A percentile compares a stretch with the other conserved stretches of the same genome.
phyloP scores from a whole-genome alignment of 345 rosid genomes.

The Kernera saxatilis region DNA sequence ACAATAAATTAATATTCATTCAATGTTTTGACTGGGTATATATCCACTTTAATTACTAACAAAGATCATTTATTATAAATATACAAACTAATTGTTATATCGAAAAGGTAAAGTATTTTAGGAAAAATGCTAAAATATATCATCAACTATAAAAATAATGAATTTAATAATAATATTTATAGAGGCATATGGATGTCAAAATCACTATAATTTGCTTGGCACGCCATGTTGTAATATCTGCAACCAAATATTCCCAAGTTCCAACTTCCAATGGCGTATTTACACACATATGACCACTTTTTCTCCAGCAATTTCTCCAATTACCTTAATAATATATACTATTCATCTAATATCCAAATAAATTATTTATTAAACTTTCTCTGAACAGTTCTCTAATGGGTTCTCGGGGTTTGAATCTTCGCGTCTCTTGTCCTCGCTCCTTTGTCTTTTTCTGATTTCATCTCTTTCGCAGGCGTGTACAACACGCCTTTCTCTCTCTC shows the following conservation, averaged over 20 bases:
- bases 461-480: slow-evolving; percentile 11
- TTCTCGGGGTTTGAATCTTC: not conserved
- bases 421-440: not conserved
- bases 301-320: not conserved
- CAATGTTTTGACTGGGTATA: not conserved
- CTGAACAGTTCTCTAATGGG: not conserved
- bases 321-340: not conserved
- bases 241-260: not conserved
- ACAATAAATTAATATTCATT: too few relatives aligned
- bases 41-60: not conserved
- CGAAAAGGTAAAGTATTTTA: not conserved
- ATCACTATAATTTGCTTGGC: slow-evolving; percentile 7
- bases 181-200: slow-evolving; percentile 6
- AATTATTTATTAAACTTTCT: not conserved
- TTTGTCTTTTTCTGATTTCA: slow-evolving; percentile 6
- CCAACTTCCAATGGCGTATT: not conserved
- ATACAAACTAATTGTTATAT: not conserved
- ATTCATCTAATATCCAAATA: not conserved
- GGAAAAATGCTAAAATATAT: not conserved
- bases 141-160: not conserved
- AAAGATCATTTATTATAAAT: not conserved
- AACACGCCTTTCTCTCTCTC: slow-evolving; percentile 12
- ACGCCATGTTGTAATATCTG: slow-evolving; percentile 8
- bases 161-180: not conserved
- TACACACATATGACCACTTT: slow-evolving; percentile 1